Percentiles rank a stretch among this genome's conserved stretches.
Conservation (phyloP, 495 filamentous ascomycete species). For the Melanomma pulvis-pyrius region DNA sequence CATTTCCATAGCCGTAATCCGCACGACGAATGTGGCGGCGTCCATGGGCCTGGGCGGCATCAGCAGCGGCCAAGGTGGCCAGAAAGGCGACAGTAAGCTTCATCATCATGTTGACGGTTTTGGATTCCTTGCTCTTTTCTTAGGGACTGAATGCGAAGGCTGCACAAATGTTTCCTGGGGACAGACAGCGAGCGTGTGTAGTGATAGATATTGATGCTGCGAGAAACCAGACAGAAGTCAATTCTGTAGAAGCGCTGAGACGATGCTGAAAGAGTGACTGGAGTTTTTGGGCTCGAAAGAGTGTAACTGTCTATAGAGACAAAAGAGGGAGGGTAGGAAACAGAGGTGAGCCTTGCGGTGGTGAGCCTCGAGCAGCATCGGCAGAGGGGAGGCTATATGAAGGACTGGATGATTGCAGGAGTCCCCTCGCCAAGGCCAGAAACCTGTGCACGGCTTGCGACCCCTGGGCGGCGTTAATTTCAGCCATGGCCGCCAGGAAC, state of each 20-base stretch:
- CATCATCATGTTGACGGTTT: conserved; percentile 30
- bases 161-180: conserved; percentile 1
- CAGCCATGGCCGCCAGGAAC: conserved; percentile 17
- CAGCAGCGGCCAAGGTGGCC: conserved; percentile 24
- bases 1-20: conserved; percentile 13
- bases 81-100: conserved; percentile 36
- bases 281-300: conserved; percentile 24
- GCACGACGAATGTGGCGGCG: conserved; percentile 25
- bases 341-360: conserved; percentile 34
- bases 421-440: conserved; percentile 22
- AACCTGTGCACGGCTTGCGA: neutral
- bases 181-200: conserved; percentile 14
- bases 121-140: conserved; percentile 32
- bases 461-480: conserved; percentile 34
- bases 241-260: conserved; percentile 25
- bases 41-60: conserved; percentile 20
- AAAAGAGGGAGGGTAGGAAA: conserved; percentile 27
- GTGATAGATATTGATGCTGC: conserved; percentile 36
- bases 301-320: conserved; percentile 31
- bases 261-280: conserved; percentile 33
- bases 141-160: conserved; percentile 4
- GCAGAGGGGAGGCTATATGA: conserved; percentile 19
- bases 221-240: conserved; percentile 37
- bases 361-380: conserved; percentile 4
- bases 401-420: conserved; percentile 28